A percentile compares a stretch with the other conserved stretches of the same genome.
These are phyloP conservation scores for Verticillium klebahnii DNA, from an alignment of 2,329 filamentous ascomycete species.

Conservation along the genomic window DNA sequence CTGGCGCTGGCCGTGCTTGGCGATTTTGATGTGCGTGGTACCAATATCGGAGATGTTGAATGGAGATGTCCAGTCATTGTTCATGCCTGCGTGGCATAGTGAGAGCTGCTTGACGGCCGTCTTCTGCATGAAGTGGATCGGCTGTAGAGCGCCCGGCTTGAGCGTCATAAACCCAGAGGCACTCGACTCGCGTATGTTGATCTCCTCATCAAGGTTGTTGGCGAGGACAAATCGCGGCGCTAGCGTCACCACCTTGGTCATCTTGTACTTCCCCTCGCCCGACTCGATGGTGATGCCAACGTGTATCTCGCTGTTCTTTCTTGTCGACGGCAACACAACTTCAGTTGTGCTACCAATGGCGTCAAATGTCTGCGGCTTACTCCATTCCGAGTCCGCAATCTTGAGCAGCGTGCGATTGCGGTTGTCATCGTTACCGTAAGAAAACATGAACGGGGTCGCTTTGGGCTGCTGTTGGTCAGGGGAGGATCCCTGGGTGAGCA, in stretches of 20 bases:
- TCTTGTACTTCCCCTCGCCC: constrained; percentile 94
- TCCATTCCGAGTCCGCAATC: constrained; percentile 89
- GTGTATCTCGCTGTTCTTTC: constrained; percentile 76
- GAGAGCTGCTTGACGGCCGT: constrained; percentile 82
- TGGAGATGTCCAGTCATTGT: constrained; percentile 96
- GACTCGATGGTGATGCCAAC: constrained; percentile 84
- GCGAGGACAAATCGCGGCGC: constrained; percentile 90
- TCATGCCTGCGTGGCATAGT: constrained; percentile 86
- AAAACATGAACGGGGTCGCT: constrained; percentile 92
- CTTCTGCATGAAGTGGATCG: constrained; percentile 85
- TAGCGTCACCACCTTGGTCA: constrained; percentile 92
- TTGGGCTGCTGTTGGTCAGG: constrained; percentile 57
- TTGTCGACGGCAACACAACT: constrained; percentile 72
- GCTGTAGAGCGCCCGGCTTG: constrained; percentile 72
- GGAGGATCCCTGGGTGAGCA: constrained; percentile 41
- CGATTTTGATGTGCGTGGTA: constrained; percentile 87
- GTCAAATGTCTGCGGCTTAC: constrained; percentile 96
- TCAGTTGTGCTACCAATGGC: constrained; percentile 92
- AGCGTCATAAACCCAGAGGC: constrained; percentile 81
- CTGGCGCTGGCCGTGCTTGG: constrained; percentile 85
- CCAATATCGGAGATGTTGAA: constrained; percentile 97
- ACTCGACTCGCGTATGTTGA: constrained; percentile 86
- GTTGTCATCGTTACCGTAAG: constrained; percentile 81
- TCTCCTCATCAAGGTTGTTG: constrained; percentile 84
- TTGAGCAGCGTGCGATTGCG: constrained; percentile 87